phyloP scores from a whole-genome alignment of 169 alveolate species.

The Cyclospora cayetanensis region DNA sequence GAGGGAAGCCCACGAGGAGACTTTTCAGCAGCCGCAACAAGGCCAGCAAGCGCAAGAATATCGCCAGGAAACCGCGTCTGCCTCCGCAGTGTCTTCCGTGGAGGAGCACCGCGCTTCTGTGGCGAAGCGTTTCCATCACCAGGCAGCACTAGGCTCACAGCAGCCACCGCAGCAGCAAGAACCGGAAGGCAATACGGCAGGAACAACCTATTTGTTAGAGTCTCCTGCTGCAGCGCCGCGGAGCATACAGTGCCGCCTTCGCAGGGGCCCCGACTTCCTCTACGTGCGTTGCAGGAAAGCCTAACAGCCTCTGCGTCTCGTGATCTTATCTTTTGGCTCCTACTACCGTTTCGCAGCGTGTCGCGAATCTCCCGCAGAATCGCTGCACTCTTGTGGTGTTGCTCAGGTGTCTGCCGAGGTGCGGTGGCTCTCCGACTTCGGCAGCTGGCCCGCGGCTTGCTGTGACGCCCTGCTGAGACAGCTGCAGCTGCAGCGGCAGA shows the following conservation, averaged over 20 bases:
- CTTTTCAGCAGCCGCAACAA: not conserved
- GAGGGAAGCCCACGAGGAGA: not conserved
- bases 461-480: not conserved
- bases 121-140: not conserved
- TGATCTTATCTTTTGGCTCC: too few relatives aligned
- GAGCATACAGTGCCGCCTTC: not conserved
- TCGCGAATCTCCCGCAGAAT: too few relatives aligned
- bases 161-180: not conserved
- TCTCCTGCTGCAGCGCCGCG: not conserved
- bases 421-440: not conserved
- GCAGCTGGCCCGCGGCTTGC: slow-evolving; percentile 6
- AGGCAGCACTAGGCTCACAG: not conserved
- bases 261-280: not conserved
- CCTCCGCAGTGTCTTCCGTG: too few relatives aligned
- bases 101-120: too few relatives aligned
- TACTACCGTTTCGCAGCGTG: too few relatives aligned
- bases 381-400: not conserved
- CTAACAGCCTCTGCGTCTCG: not conserved
- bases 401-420: slow-evolving; percentile 20
- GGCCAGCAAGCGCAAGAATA: not conserved
- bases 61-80: too few relatives aligned
- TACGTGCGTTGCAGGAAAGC: not conserved
- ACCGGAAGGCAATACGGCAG: not conserved
- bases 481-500: slow-evolving; percentile 18
- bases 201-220: not conserved